Percentiles rank a stretch among this genome's conserved stretches.
These are phyloP conservation scores for Lachnellula hyalina DNA, from an alignment of 2,329 filamentous ascomycete species.

Conservation along the genomic window DNA sequence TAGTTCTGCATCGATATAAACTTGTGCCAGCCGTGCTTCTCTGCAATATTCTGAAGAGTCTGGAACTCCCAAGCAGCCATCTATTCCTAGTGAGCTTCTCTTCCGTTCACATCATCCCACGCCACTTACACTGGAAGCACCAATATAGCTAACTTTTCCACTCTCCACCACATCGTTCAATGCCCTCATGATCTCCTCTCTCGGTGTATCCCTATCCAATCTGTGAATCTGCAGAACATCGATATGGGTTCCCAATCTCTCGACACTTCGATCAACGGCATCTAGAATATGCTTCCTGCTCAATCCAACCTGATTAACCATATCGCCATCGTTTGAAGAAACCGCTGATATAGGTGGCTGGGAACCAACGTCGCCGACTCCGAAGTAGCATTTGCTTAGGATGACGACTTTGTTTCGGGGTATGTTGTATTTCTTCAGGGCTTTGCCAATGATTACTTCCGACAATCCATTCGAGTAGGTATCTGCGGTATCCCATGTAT, in stretches of 20 bases:
- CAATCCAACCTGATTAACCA: constrained; percentile 47
- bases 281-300: constrained; percentile 60
- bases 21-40: constrained; percentile 53
- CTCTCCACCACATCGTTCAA: constrained; percentile 54
- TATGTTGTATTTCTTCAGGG: constrained; percentile 58
- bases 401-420: constrained; percentile 59
- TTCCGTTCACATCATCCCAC: neutral
- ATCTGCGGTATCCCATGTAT: constrained; percentile 44
- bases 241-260: constrained; percentile 43
- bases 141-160: constrained; percentile 53
- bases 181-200: constrained; percentile 57
- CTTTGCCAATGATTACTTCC: constrained; percentile 37
- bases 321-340: constrained; percentile 44
- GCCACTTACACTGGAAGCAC: constrained; percentile 36
- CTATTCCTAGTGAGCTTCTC: constrained; percentile 39
- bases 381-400: constrained; percentile 56
- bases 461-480: constrained; percentile 50
- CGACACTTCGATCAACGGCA: constrained; percentile 53
- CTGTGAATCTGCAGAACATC: constrained; percentile 59
- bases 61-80: constrained; percentile 52
- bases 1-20: constrained; percentile 57
- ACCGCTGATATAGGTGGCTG: constrained; percentile 35
- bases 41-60: constrained; percentile 50
- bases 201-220: constrained; percentile 45
- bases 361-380: constrained; percentile 33